Evolutionary conservation across 345 rosid species (phyloP).

Genomic region (Lumnitzera littorea): DNA sequence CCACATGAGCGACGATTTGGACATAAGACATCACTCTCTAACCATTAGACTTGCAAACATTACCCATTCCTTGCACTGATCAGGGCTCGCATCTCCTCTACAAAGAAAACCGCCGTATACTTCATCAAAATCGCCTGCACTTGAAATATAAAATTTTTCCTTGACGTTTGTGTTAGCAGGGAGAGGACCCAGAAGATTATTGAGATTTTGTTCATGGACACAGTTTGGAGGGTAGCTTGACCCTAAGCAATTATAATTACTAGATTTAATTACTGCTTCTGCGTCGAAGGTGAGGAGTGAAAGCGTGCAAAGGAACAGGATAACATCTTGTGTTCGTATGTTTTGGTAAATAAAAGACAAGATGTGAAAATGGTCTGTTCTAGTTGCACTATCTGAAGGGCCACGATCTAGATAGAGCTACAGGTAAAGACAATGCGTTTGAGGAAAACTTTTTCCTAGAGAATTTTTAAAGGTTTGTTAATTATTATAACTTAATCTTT

Average conservation of each 20-base stretch:
- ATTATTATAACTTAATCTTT: no score
- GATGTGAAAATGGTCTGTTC: no score
- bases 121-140: neutral
- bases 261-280: neutral
- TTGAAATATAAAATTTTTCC: neutral
- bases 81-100: constrained; percentile 8
- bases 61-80: constrained; percentile 27
- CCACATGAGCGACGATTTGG: constrained; percentile 25
- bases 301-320: neutral
- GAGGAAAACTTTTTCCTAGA: no score
- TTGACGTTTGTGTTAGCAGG: neutral
- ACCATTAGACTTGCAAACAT: constrained; percentile 11
- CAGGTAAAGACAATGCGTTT: no score
- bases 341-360: no score
- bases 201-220: constrained; percentile 8
- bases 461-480: no score
- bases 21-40: constrained; percentile 17
- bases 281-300: neutral
- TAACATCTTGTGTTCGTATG: no score
- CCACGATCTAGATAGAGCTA: no score
- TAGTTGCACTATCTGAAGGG: no score
- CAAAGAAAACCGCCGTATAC: constrained; percentile 16
- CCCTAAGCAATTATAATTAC: neutral
- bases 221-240: neutral
- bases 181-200: constrained; percentile 8